Evolutionary conservation across 2,329 filamentous ascomycete genomes (phyloP), one percentile per base, ranked within the genome.

Genomic region (Dryadomyces quercus-mongolicae): DNA sequence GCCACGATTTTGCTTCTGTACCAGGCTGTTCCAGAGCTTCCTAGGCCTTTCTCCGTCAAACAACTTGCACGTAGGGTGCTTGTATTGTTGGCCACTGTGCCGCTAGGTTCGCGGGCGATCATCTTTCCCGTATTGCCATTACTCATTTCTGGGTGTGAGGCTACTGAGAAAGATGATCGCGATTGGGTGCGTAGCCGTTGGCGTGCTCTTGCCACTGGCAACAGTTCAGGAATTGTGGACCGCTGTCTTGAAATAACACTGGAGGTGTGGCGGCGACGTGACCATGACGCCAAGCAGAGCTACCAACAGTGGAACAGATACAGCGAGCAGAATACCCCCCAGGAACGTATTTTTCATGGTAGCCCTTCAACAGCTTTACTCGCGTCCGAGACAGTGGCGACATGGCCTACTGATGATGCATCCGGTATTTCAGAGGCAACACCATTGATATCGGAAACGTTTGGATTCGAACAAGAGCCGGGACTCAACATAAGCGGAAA

Each of bases 211-310:
- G 18, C 49, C 16, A 47, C 16, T 5, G 49, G 44, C 1, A 55
- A 55, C 20, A 55, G 54, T n/a, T 55, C 54, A 1, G 54, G 54
- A 1, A 49, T 55, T n/a, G 54, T 55, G 34, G 54, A 55, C 44
- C 54, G 54, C 20, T 55, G 54, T 42, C 54, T 55, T 20, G 54
- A 55, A 38, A 21, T 55, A 13, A 55, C 54, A 12, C 43, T 51
- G 12, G 54, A 55, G 12, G 54, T 55, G 21, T 55, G 54, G 54
- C 43, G 54, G 1, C 54, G 54, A 4, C 40, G 48, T 10, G 52
- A 46, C 31, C 21, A 31, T 31, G 25, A n/a, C 2, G 8, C 7
- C 21, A 10, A 13, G 34, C 34, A 31, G 20, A 10, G 12, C 13
- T 13, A 13, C 7, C 18, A 48, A 34, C 13, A 3, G 20, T 16